phyloP scores from a whole-genome alignment of 352 stramenopile genomes.

The Phytophthora macrochlamydospora region DNA sequence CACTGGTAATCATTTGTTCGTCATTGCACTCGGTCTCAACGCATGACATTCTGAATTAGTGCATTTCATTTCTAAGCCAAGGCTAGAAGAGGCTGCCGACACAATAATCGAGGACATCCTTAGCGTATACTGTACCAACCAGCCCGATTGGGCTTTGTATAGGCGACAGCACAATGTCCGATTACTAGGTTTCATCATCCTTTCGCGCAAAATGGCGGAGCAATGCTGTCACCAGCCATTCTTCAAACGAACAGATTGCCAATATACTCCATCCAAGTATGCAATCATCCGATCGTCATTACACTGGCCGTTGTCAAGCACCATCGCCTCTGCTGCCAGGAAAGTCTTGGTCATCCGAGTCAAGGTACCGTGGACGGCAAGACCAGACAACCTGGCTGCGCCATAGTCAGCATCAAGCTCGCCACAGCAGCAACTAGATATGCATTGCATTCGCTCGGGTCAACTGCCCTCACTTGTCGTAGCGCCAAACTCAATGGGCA shows the following conservation, averaged over 20 bases:
- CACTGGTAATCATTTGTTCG: constrained; percentile 15
- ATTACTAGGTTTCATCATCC: too few relatives aligned
- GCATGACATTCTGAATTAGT: background rate
- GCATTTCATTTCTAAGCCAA: background rate
- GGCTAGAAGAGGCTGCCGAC: too few relatives aligned
- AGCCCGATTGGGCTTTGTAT: too few relatives aligned
- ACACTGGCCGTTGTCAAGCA: background rate
- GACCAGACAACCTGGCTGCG: background rate
- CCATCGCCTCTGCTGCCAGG: background rate
- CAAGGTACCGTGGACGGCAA: background rate
- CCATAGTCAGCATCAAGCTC: background rate
- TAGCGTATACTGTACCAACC: too few relatives aligned
- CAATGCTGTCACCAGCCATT: too few relatives aligned
- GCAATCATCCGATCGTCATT: constrained; percentile 11
- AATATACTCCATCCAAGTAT: too few relatives aligned
- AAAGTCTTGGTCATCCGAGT: background rate
- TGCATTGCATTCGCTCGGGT: background rate
- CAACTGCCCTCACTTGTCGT: background rate
- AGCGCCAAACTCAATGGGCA: background rate
- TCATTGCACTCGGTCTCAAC: constrained; percentile 7
- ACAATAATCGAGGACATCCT: background rate
- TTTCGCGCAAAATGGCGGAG: too few relatives aligned
- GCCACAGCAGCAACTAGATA: background rate
- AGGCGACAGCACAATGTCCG: too few relatives aligned
- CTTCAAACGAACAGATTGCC: too few relatives aligned